Conservation (phyloP, 2,329 filamentous ascomycete genomes). For the Scytalidium lignicola region DNA sequence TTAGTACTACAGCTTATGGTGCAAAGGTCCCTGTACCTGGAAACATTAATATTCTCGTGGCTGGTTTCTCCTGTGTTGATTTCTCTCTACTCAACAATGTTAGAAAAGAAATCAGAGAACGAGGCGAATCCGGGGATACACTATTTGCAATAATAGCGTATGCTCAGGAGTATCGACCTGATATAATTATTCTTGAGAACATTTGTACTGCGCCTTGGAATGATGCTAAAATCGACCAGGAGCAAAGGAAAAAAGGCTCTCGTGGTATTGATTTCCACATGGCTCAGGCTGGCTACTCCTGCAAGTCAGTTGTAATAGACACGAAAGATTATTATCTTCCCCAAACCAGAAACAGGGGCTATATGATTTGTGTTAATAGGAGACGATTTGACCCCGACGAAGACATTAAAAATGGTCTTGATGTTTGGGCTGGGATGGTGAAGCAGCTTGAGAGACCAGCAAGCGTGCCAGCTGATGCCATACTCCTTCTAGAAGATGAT, state of each 20-base stretch:
- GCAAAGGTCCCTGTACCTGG: conserved; percentile 49
- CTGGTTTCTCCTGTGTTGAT: conserved; percentile 72
- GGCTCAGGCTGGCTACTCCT: conserved; percentile 46
- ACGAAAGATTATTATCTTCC: conserved; percentile 70
- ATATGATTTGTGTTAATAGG: conserved; percentile 51
- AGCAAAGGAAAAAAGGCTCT: background rate
- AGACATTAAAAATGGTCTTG: background rate
- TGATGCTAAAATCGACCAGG: conserved; percentile 31
- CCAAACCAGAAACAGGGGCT: conserved; percentile 59
- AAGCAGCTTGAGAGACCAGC: conserved; percentile 40
- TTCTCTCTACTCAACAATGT: conserved; percentile 62
- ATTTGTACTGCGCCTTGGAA: conserved; percentile 57
- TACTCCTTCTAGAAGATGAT: conserved; percentile 47
- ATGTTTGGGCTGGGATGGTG: conserved; percentile 7
- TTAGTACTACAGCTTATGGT: conserved; percentile 63
- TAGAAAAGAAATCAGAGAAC: conserved; percentile 43
- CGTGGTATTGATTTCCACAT: conserved; percentile 14
- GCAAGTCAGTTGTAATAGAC: conserved; percentile 47
- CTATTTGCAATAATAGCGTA: conserved; percentile 59
- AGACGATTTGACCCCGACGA: background rate
- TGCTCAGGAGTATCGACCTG: conserved; percentile 48
- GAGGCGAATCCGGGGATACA: conserved; percentile 62
- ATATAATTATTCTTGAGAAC: conserved; percentile 68
- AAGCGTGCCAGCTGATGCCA: conserved; percentile 57
- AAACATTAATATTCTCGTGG: conserved; percentile 59